Evolutionary conservation across 768 basidiomycete genomes (phyloP).

Genomic region (Piloderma croceum): DNA sequence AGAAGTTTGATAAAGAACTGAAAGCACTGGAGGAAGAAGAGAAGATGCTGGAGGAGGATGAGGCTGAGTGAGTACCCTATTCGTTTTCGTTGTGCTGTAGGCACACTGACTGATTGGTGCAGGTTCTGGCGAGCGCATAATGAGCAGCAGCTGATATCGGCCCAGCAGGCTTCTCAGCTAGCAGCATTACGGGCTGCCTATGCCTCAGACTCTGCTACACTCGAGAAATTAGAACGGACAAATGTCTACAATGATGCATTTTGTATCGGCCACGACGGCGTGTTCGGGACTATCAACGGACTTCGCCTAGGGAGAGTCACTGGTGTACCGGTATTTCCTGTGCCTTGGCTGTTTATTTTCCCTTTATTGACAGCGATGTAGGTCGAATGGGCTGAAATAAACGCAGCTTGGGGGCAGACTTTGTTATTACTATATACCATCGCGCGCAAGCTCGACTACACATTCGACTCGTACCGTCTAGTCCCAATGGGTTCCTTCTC

Average conservation of each 20-base stretch:
- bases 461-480: constrained; percentile 82
- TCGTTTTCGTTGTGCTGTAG: not conserved
- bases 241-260: constrained; percentile 97
- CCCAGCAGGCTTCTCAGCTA: constrained; percentile 64
- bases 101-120: constrained; percentile 9
- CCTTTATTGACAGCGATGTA: constrained; percentile 25
- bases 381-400: constrained; percentile 99
- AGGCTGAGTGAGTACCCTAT: constrained; percentile 59
- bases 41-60: constrained; percentile 72
- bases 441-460: constrained; percentile 84
- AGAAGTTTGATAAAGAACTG: constrained; percentile 70
- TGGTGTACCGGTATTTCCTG: constrained; percentile 60
- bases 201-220: constrained; percentile 65
- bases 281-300: constrained; percentile 97
- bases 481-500: constrained; percentile 96
- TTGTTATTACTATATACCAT: constrained; percentile 88
- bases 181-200: constrained; percentile 74
- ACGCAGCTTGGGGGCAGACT: constrained; percentile 97
- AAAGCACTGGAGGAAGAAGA: constrained; percentile 70
- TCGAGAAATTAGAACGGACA: constrained; percentile 82
- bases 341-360: not conserved
- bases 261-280: constrained; percentile 90
- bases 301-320: constrained; percentile 85
- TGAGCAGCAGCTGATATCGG: constrained; percentile 56
- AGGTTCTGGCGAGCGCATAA: constrained; percentile 85